A percentile compares a stretch with the other conserved stretches of the same genome.
Evolutionary conservation across 2,329 filamentous ascomycete genomes (phyloP).

Genomic region (Periconia sp.): DNA sequence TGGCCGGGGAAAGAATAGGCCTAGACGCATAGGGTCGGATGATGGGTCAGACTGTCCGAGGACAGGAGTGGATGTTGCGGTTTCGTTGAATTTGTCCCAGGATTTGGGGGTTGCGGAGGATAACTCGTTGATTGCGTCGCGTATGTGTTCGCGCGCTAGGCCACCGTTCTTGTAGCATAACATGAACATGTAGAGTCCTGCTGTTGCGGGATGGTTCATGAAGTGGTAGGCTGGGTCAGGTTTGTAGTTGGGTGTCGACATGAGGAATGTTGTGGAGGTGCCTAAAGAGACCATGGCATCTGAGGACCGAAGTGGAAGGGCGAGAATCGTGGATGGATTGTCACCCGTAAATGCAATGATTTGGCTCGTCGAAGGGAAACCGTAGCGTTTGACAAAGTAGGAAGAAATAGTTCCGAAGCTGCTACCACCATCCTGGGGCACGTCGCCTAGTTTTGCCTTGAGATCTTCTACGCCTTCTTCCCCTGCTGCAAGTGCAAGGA

Average conservation of each 20-base stretch:
- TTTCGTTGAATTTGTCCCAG: slow-evolving; percentile 83
- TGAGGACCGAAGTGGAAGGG: slow-evolving; percentile 81
- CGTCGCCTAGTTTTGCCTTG: slow-evolving; percentile 78
- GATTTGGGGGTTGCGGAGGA: slow-evolving; percentile 52
- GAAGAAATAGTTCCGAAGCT: slow-evolving; percentile 75
- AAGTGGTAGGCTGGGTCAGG: slow-evolving; percentile 94
- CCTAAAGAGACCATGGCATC: slow-evolving; percentile 95
- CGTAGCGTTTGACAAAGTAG: slow-evolving; percentile 82
- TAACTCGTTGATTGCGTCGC: slow-evolving; percentile 74
- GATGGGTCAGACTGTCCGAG: slow-evolving; percentile 64
- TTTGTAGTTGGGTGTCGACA: slow-evolving; percentile 91
- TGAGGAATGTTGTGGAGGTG: slow-evolving; percentile 95
- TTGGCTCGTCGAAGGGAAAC: slow-evolving; percentile 75
- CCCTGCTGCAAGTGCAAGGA: slow-evolving; percentile 78
- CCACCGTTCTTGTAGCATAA: slow-evolving; percentile 99
- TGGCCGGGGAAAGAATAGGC: slow-evolving; percentile 92
- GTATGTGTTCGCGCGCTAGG: slow-evolving; percentile 86
- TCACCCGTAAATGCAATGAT: slow-evolving; percentile 92
- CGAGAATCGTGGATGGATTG: slow-evolving; percentile 93
- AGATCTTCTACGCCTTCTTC: slow-evolving; percentile 67
- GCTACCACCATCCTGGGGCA: slow-evolving; percentile 79
- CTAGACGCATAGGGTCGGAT: slow-evolving; percentile 74
- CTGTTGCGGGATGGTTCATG: slow-evolving; percentile 94
- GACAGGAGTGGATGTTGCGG: slow-evolving; percentile 70
- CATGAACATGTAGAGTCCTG: slow-evolving; percentile 99